Evolutionary conservation across 2,329 filamentous ascomycete species (phyloP), one percentile per base, ranked within the genome.

Genomic region (Mycogone perniciosa): DNA sequence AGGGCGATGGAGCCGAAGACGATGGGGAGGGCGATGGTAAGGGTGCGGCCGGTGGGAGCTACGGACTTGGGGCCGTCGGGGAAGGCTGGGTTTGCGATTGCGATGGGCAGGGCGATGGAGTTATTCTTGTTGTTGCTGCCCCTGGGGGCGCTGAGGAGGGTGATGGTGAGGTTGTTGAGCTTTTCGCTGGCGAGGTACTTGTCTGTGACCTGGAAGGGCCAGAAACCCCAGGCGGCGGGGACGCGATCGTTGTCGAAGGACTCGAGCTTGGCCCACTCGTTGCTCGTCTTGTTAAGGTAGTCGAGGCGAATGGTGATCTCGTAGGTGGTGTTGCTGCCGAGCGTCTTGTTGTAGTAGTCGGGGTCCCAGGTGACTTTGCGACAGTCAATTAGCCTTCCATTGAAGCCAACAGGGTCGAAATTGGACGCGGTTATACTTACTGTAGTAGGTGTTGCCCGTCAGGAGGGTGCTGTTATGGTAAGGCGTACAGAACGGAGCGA

Each of bases 351-450:
- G 67, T 78, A 80, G 64, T 69, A 76, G 46, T 71, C 65, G 27
- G 77, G 68, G 56, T 82, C 77, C 78, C 79, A 82, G 30, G 76
- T 80, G 48, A 82, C 79, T 81, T 20, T 20, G 20, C 20, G 20
- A 20, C 20, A 20, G 20, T 3, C 20, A 20, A 20, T 20, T 20
- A 20, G 20, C 20, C 20, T 20, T 20, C 20, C 20, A 20, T 20
- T 20, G 20, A 20, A 20, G 20, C 20, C 3, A 20, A n/a, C 2
- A 5, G 31, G 4, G 29, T 20, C 5, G 9, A 35, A 35, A 34
- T 48, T 39, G 44, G 35, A 30, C 4, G 34, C 13, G 20, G 38
- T 7, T 2, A 6, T 4, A 56, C 70, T 54, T 60, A 80, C 77
- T 65, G 56, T 79, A 81, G 62, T 81, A 81, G 0, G 71, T 77